Percentiles rank a stretch among this genome's conserved stretches.
These are phyloP conservation scores for Hortaea sp. DNA, from an alignment of 2,329 filamentous ascomycete genomes.

Conservation along the genomic window DNA sequence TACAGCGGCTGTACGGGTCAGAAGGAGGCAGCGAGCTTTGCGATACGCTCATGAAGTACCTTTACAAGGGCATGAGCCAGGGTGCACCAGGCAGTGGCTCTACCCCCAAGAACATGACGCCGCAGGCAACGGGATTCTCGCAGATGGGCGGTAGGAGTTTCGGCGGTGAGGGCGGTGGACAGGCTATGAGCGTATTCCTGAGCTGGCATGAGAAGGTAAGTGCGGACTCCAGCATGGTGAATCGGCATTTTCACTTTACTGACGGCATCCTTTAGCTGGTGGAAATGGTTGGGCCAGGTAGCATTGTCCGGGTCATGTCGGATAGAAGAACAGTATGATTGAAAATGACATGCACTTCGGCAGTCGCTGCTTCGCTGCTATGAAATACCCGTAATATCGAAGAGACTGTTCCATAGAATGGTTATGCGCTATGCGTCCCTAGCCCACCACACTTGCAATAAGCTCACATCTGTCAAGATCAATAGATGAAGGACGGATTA, in stretches of 20 bases:
- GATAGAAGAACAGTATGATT: conserved; percentile 80
- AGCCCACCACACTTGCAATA: no score
- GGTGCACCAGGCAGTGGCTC: conserved; percentile 16
- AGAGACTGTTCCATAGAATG: no score
- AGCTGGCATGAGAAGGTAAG: conserved; percentile 91
- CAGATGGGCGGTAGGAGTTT: conserved; percentile 49
- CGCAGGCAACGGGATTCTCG: conserved; percentile 79
- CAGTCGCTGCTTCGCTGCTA: no score
- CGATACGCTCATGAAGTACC: conserved; percentile 95
- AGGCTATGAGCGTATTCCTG: conserved; percentile 89
- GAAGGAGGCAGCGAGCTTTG: conserved; percentile 74
- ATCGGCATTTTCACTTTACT: conserved; percentile 7
- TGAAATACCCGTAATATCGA: no score
- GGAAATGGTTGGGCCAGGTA: conserved; percentile 78
- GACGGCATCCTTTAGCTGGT: conserved; percentile 48
- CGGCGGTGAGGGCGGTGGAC: conserved; percentile 60
- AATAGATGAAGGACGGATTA: no score
- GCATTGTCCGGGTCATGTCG: conserved; percentile 89
- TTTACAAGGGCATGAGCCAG: conserved; percentile 80
- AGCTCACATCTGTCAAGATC: no score
- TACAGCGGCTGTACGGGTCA: conserved; percentile 68
- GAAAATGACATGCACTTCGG: not conserved
- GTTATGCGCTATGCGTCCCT: no score
- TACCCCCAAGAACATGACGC: conserved; percentile 41
- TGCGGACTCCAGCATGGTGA: not conserved